Base-by-base conservation (phyloP, 495 filamentous ascomycete genomes). In the Hypoxylon cercidicola region DNA sequence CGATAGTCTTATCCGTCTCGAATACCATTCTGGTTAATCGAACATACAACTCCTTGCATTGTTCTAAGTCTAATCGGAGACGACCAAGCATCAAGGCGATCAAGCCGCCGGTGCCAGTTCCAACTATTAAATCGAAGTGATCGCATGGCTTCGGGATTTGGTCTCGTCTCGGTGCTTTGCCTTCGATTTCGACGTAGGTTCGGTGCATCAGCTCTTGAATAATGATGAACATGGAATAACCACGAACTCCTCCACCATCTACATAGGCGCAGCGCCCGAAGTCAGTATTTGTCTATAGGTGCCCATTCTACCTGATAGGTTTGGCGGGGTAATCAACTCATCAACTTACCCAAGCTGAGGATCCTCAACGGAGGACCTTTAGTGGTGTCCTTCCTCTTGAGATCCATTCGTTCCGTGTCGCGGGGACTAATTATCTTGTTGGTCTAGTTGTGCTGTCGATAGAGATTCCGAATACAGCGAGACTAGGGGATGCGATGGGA, bases 121-220 rank as follows among this genome's bases (percentile, higher is more conserved):
- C 95, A 57, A 88, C 89, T 62, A 99, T 99, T 55, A 99, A 82
- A 77, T 99, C 95, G 79, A 99, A 99, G 75, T 98, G 92, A 62
- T 99, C 96, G 87, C 93, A 97, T 62, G 95, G 95, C 69, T 97
- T 97, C 21, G 96, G 95, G 19, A 98, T 94, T 68, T 97, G 87
- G 66, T 92, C 86, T 71, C 91, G 87, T 53, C 87, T 87, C 49
- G 93, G 93, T 13, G 93, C 91, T 64, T 88, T 85, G 23, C 92
- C 92, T 77, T 96, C 89, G 46, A 81, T 84, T 78, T 95, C 91
- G 73, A 95, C 91, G 72, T 93, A 97, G 6, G 90, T 92, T 34
- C 89, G 85, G 77, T 96, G 90, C 95, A 99, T 99, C 41, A 99
- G 83, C 79, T 97, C 93, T 81, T 96, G 92, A 53, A 99, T 87